Base-by-base conservation (phyloP, 2,329 filamentous ascomycete species). In the Tolypocladium cylindrosporum region DNA sequence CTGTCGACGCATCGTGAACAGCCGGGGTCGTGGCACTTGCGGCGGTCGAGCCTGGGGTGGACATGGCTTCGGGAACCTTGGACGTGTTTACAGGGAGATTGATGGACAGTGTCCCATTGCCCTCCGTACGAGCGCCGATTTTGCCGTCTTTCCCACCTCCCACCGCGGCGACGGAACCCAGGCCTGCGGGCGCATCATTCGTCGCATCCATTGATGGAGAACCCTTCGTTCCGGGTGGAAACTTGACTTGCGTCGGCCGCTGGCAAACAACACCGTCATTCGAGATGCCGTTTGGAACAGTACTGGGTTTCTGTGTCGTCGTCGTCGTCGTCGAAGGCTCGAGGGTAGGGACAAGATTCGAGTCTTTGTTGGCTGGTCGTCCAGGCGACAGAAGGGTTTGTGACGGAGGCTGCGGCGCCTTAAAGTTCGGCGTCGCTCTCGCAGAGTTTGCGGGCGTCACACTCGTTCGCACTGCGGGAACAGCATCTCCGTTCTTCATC, bases 11-110 rank as follows among this genome's bases (percentile, higher is more conserved):
- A 61, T 87, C 82, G 60, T 86, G 81, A 43, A 86, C 79, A 41
- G 80, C 82, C 1, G 90, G 88, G 0, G 90, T 94, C 27, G 87
- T 84, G 57, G 85, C 85, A 50, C 88, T 91, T 64, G 87, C 86
- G 1, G 86, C 81, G 39, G 88, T 91, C 7, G 90, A 93, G 3
- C 75, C 77, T 19, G 82, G 80, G 2, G 82, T 85, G 3, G 79
- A 84, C 7, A 77, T 64, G 2, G 73, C 70, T 61, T 84, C 82
- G 2, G 71, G 66, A 55, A 70, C 64, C 42, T 74, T 74, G 55
- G 67, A 53, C 31, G 63, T 57, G 56, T 78, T 74, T n/a, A 67
- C 61, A 7, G 72, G 67, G 14, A 71, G 62, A 43, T 72, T 74
- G 11, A 73, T 68, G 11, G 69, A 66, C 45, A 72, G 59, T 8